Base-by-base conservation (phyloP, 1,139 yeast genomes). In the Saccharomyces uvarum region DNA sequence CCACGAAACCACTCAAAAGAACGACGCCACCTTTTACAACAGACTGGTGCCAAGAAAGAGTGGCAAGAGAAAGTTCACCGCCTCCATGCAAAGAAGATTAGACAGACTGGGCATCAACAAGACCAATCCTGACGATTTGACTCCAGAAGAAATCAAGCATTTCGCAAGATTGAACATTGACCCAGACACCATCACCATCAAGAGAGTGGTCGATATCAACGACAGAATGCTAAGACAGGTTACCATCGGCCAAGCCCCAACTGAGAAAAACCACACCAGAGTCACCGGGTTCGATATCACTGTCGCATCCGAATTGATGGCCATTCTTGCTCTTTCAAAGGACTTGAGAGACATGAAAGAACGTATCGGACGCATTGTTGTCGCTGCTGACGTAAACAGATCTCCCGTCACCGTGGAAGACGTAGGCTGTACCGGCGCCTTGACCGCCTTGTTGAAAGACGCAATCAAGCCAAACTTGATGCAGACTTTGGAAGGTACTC, bases 401-500 rank as follows among this genome's bases (percentile, higher is more conserved):
- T 95, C 78, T 55, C 97, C 99, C 62, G 76, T 93, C 67, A 93
- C 99, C 50, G 88, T 96, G 72, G 98, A 93, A 73, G 99, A 93
- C 69, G 81, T 93, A 63, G 98, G 99, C 49, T 86, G 93, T 72
- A 98, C 97, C 50, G 99, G 99, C 70, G 98, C 99, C 24, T 78
- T 93, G 70, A 87, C 97, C 59, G 99, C 98, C 11, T 76, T 93
- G 65, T 81, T 93, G 77, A 91, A 90, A 77, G 99, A 93, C 70
- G 97, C 99, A 47, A 87, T 93, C 70, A 91, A 93, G 77, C 99
- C 99, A 63, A 93, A 91, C 72, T 76, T 93, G 69, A 93, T 93
- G 99, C 99, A 93, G 76, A 89, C 98, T 53, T 80, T 93, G 63
- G 99, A 93, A 75, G 99, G 99, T 60, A 90, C 98, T 27, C 99